These are phyloP conservation scores for Rhodotorula babjevae DNA, from an alignment of 768 basidiomycete species.

Conservation along the genomic window DNA sequence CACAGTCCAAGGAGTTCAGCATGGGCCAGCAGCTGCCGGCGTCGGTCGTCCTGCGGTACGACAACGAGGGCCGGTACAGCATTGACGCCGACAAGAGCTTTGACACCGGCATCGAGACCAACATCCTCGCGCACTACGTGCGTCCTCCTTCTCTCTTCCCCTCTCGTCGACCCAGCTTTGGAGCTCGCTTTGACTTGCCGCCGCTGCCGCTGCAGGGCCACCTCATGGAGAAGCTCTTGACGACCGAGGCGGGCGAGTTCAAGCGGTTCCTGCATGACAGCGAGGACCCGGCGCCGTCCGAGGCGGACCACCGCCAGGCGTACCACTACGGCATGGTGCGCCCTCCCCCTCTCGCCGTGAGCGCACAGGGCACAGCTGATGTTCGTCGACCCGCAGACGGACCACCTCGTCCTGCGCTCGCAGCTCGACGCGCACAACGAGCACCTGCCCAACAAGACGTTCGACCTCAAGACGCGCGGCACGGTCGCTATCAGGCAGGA, in stretches of 20 bases:
- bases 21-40: conserved; percentile 73
- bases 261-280: conserved; percentile 49
- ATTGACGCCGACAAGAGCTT: conserved; percentile 49
- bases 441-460: conserved; percentile 79
- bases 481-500: conserved; percentile 78
- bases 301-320: conserved; percentile 56
- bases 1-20: conserved; percentile 63
- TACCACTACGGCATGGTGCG: conserved; percentile 78
- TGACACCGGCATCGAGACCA: conserved; percentile 21
- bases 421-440: conserved; percentile 83
- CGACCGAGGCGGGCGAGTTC: conserved; percentile 63
- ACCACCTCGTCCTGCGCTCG: conserved; percentile 77
- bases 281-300: conserved; percentile 45
- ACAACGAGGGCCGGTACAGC: conserved; percentile 47
- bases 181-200: background rate
- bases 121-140: conserved; percentile 32
- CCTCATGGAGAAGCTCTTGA: conserved; percentile 82
- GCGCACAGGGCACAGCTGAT: background rate
- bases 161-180: no score
- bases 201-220: conserved; percentile 63
- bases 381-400: conserved; percentile 44
- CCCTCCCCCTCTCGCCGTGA: background rate
- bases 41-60: conserved; percentile 62
- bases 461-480: conserved; percentile 94
- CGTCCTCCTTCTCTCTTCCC: background rate